Base-by-base conservation (phyloP, 2,329 filamentous ascomycete genomes). In the Xenosphaeropsis pyriputrescens region DNA sequence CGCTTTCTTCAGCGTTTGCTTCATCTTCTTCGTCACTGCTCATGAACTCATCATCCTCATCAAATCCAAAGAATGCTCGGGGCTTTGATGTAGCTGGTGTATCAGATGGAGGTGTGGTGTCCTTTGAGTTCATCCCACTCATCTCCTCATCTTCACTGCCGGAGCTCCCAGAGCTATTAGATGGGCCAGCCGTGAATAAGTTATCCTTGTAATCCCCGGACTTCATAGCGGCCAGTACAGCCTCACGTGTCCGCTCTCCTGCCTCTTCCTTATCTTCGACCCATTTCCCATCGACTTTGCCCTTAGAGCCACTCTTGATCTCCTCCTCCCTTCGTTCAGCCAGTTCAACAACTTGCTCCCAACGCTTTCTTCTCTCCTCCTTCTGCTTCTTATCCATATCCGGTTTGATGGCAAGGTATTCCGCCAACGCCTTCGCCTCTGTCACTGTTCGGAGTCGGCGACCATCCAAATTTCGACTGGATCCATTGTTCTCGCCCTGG, bases 341-440 rank as follows among this genome's bases (percentile, higher is more conserved):
- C 41, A 79, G 69, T 35, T 89, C 82, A 11, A 96, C 80, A 39
- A 96, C 81, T 52, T 88, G 74, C 57, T 94, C 79, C 85, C 86
- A 94, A 35, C 88, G 67, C 57, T 82, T 76, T 34, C 82, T 72
- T 35, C 86, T 74, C 59, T 82, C 80, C 55, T 95, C 88, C 52
- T 86, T 89, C 57, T 96, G 86, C 54, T 85, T 85, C 59, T 80
- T 78, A 45, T 95, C 91, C 89, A 98, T 95, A 43, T 95, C 89
- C 0, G 93, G 91, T 56, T 96, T 95, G 47, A 93, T 83, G 2
- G 88, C 85, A 2, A 96, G 70, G 52, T 95, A 96, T 56, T 96
- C 88, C 0, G 93, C 91, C 15, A 98, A 67, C 1, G 85, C 84
- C 59, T 98, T 98, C 26, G 91, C 91, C 57, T 98, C 91, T 29